A percentile compares a stretch with the other conserved stretches of the same genome.
phyloP scores from a whole-genome alignment of 768 basidiomycete genomes.

The Boletus barrowsii region DNA sequence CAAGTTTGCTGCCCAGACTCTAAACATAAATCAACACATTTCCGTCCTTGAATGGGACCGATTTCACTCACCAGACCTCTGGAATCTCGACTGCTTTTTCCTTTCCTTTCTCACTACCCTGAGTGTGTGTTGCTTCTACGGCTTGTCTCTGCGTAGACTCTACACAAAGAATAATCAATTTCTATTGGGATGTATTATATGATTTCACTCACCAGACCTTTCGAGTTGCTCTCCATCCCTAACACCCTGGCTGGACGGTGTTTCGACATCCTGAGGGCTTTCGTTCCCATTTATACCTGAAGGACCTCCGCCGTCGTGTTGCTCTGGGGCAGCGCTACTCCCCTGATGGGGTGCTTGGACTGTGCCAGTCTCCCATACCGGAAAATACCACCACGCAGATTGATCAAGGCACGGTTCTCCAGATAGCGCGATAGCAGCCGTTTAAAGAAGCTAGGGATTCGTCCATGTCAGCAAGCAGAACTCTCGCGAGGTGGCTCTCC shows the following conservation, averaged over 20 bases:
- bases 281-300: background rate
- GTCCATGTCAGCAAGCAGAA: background rate
- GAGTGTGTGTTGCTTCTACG: no score
- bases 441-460: background rate
- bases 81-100: background rate
- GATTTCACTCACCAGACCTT: no score
- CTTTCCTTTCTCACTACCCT: background rate
- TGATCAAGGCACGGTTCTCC: conserved; percentile 5
- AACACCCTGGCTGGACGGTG: background rate
- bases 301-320: background rate
- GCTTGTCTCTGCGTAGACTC: no score
- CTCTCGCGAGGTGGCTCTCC: no score
- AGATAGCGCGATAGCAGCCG: background rate
- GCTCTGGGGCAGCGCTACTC: background rate
- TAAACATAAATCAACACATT: no score
- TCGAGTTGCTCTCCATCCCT: background rate
- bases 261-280: background rate
- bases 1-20: no score
- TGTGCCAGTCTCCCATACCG: no score
- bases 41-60: background rate
- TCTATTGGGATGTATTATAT: no score
- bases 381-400: background rate
- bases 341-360: background rate
- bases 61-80: background rate
- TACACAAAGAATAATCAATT: no score